Conservation (phyloP, 352 stramenopile species). For the Hyphochytrium catenoides region DNA sequence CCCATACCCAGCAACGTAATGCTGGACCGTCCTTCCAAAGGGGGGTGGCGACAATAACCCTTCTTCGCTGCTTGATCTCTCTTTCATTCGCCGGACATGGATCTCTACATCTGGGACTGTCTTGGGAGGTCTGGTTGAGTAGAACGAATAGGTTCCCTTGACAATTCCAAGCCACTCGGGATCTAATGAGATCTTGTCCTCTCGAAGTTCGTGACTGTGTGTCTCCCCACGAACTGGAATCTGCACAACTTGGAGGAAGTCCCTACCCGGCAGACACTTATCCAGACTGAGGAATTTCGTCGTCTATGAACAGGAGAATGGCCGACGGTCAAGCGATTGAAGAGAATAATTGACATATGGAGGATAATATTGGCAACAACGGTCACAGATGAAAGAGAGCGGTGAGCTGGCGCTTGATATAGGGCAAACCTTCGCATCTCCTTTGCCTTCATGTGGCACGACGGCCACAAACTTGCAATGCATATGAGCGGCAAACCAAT, state of each 20-base stretch:
- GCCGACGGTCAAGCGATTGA: neutral
- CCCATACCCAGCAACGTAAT: slow-evolving; percentile 13
- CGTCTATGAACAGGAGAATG: slow-evolving; percentile 10
- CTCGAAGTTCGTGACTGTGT: slow-evolving; percentile 5
- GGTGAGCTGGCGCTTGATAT: neutral
- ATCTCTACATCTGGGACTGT: slow-evolving; percentile 47
- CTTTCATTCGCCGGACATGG: neutral
- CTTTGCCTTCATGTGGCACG: slow-evolving; percentile 38
- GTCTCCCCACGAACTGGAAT: slow-evolving; percentile 13
- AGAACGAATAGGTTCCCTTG: slow-evolving; percentile 67
- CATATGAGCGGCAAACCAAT: slow-evolving; percentile 95
- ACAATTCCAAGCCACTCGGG: slow-evolving; percentile 81
- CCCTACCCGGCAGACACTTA: slow-evolving; percentile 85
- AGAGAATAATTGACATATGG: neutral
- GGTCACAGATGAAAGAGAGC: neutral
- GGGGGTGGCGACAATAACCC: slow-evolving; percentile 33
- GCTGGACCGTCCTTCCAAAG: slow-evolving; percentile 10
- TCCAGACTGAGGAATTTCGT: slow-evolving; percentile 97
- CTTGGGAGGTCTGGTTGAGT: slow-evolving; percentile 25
- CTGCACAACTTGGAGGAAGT: slow-evolving; percentile 84
- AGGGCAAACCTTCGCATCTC: neutral
- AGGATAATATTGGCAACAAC: neutral
- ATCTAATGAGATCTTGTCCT: slow-evolving; percentile 69
- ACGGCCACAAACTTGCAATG: slow-evolving; percentile 94
- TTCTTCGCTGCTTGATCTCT: slow-evolving; percentile 37